Conservation (phyloP, 2,329 filamentous ascomycete species). For the Colletotrichum cuscutae region DNA sequence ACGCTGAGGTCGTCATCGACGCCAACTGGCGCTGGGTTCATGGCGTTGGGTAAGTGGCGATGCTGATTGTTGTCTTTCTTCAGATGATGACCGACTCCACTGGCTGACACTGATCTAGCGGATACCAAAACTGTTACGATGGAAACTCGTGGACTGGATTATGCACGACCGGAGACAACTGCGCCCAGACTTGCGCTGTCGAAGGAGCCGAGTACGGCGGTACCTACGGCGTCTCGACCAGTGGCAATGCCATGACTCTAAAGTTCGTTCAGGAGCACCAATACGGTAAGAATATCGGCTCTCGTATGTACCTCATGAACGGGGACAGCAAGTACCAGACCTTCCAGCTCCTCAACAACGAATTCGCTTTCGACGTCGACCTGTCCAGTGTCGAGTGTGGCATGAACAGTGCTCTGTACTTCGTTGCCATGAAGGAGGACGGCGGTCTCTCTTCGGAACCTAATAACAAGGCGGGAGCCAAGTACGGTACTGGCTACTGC, state of each 20-base stretch:
- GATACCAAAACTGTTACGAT: slow-evolving; percentile 44
- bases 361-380: slow-evolving; percentile 74
- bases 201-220: slow-evolving; percentile 54
- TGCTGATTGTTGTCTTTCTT: too few species aligned
- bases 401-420: slow-evolving; percentile 66
- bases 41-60: slow-evolving; percentile 37
- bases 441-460: slow-evolving; percentile 58
- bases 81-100: too few species aligned
- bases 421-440: slow-evolving; percentile 58
- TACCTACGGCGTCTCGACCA: slow-evolving; percentile 57
- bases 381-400: slow-evolving; percentile 70
- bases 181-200: slow-evolving; percentile 52
- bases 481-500: slow-evolving; percentile 67
- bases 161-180: slow-evolving; percentile 48
- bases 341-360: slow-evolving; percentile 66
- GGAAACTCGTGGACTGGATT: slow-evolving; percentile 45
- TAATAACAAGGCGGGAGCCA: slow-evolving; percentile 57
- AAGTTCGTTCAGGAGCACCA: slow-evolving; percentile 60
- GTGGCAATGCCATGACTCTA: slow-evolving; percentile 54
- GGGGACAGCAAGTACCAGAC: slow-evolving; percentile 64
- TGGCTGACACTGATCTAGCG: not conserved
- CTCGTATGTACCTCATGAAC: slow-evolving; percentile 66
- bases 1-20: slow-evolving; percentile 56
- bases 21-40: slow-evolving; percentile 62
- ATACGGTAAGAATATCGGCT: slow-evolving; percentile 47